Evolutionary conservation across 768 basidiomycete genomes (phyloP), one percentile per base, ranked within the genome.

Genomic region (Psilocybe sp.): DNA sequence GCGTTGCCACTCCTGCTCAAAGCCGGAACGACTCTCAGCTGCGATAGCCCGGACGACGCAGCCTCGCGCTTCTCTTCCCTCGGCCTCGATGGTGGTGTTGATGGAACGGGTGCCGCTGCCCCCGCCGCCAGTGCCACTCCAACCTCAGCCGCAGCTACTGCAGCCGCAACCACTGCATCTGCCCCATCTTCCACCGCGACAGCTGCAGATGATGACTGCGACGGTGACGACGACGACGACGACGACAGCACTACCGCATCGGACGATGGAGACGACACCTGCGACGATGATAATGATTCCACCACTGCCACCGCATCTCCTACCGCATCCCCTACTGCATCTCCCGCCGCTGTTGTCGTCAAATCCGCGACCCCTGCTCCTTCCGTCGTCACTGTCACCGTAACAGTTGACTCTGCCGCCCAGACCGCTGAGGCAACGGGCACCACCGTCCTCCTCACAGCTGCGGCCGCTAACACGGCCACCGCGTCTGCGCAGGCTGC

Each of bases 1-100:
- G 78, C 78, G 0, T 64, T 81, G 16, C 81, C 81, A 2, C 63
- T 77, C 32, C 70, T 79, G 46, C 75, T 74, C 58, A 68, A 69
- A 36, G 51, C 70, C 10, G 81, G 81, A 2, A 74, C 74, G 1
- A 69, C 67, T 15, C 53, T 81, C 23, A 60, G 64, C 15, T 84
- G 81, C 57, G 74, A 74, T 28, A 69, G 66, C 1, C 40, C 61
- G 31, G 55, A 46, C 5, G 79, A 76, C 47, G 73, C 76, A 2
- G 19, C 57, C n/a, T 59, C 64, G 5, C 69, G 74, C 12, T 74
- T 82, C 52, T 50, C 58, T 10, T 65, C 60, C 20, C 68, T 72
- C 11, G 78, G 79, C 39, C 79, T 73, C 10, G 51, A 62, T 6
- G 76, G 77, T 40, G 78, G 76, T 6, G 49, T 73, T 18, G 68